Evolutionary conservation across 2,329 filamentous ascomycete species (phyloP), one percentile per base, ranked within the genome.

Genomic region (Nemania sp.): DNA sequence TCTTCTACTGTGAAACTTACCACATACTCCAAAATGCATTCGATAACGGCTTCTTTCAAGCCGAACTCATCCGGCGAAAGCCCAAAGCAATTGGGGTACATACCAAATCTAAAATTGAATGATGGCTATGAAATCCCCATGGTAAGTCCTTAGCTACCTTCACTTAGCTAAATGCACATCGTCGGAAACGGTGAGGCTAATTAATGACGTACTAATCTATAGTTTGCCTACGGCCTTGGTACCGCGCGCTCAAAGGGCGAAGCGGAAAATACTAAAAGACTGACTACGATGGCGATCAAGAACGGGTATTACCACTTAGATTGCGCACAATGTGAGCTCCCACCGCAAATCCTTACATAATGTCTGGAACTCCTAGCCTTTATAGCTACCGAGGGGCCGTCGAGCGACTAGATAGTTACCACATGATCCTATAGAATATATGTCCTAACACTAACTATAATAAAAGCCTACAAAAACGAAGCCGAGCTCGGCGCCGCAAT

Each of bases 231-330:
- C 74, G 92, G 92, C 26, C 87, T 92, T 3, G 92, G 92, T 49
- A 93, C 91, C 0, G 90, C 91, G 51, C 81, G 83, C 26, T 89
- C 83, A 80, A 92, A 87, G 77, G 87, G 84, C 54, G 80, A 90
- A 49, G 89, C 93, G 71, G 80, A 88, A 64, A 82, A 84, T 5
- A 80, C 86, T 56, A 77, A 85, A 53, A 79, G 83, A 26, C 71
- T 81, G 60, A 84, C 85, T 49, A 86, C 90, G 64, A 85, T 81
- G 70, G 92, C 92, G 35, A 90, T 93, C 73, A 85, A 87, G 62
- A 79, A 88, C n/a, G 92, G 90, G 26, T 94, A 90, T 78, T 84
- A 85, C 66, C 92, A 94, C 75, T 83, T 94, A 2, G 92, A 95
- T 77, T 88, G 92, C 51, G 92, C 92, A 22, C 89, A 94, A 82